A percentile compares a stretch with the other conserved stretches of the same genome.
Conservation (phyloP, 2,329 filamentous ascomycete genomes). For the Cladosporium sp. region DNA sequence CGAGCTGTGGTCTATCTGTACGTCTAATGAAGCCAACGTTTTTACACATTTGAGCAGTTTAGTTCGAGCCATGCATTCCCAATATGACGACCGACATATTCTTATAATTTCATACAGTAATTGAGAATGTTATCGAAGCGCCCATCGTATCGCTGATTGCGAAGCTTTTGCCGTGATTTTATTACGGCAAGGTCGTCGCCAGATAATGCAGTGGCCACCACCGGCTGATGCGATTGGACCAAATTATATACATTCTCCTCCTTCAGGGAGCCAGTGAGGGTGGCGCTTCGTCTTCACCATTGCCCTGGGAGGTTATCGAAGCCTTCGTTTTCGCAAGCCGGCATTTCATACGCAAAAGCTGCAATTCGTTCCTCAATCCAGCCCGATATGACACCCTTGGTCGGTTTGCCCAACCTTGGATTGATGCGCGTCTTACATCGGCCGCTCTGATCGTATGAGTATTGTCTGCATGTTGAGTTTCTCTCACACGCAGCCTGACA, state of each 20-base stretch:
- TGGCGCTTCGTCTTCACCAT: neutral
- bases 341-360: neutral
- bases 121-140: too few relatives aligned
- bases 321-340: neutral
- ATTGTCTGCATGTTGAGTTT: constrained; percentile 22
- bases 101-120: too few relatives aligned
- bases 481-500: constrained; percentile 21
- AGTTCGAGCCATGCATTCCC: neutral
- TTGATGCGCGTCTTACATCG: neutral
- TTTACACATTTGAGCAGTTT: neutral
- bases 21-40: neutral
- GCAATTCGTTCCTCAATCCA: neutral
- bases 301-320: neutral
- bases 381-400: neutral
- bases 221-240: too few relatives aligned
- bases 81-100: neutral
- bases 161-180: too few relatives aligned
- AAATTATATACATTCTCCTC: too few relatives aligned
- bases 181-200: too few relatives aligned
- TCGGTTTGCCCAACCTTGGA: neutral
- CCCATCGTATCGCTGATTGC: too few relatives aligned
- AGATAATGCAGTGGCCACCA: too few relatives aligned
- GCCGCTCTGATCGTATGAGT: constrained; percentile 11
- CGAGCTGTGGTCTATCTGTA: neutral
- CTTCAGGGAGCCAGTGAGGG: too few relatives aligned